Conservation (phyloP, 306 rosid species). For the Fragaria vesca region DNA sequence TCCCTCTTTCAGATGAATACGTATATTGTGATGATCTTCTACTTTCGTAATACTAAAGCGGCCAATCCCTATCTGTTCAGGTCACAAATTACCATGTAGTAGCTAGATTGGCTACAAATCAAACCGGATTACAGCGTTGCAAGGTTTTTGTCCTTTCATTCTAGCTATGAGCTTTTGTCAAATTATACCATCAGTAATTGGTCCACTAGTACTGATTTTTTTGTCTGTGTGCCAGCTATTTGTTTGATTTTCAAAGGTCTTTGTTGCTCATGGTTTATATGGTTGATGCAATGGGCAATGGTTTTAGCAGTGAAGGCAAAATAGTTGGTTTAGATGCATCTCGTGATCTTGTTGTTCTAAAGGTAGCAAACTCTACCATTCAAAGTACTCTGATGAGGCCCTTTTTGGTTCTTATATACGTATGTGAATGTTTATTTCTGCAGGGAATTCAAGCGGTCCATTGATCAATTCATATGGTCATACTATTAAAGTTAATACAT, state of each 20-base stretch:
- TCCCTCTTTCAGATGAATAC: not conserved
- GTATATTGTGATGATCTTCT: not conserved
- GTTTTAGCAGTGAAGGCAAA: slow-evolving; percentile 68
- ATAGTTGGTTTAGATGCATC: slow-evolving; percentile 73
- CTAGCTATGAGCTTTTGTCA: slow-evolving; percentile 16
- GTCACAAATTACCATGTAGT: slow-evolving; percentile 88
- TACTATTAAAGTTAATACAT: slow-evolving; percentile 83
- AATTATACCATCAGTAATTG: not conserved
- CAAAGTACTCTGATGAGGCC: not conserved
- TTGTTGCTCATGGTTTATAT: slow-evolving; percentile 57
- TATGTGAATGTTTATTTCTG: slow-evolving; percentile 13
- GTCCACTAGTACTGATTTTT: not conserved
- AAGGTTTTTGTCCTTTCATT: slow-evolving; percentile 67
- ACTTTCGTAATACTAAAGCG: slow-evolving; percentile 1
- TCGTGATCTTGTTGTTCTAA: slow-evolving; percentile 87
- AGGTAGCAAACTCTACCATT: slow-evolving; percentile 44
- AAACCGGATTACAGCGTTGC: slow-evolving; percentile 85
- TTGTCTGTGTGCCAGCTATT: slow-evolving; percentile 6
- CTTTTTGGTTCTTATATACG: not conserved
- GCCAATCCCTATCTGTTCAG: slow-evolving; percentile 38
- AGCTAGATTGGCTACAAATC: slow-evolving; percentile 73
- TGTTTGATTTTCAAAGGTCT: slow-evolving; percentile 11
- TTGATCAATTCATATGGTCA: slow-evolving; percentile 76
- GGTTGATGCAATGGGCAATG: slow-evolving; percentile 70
- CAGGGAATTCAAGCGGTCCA: slow-evolving; percentile 97